A percentile compares a stretch with the other conserved stretches of the same genome.
phyloP scores from a whole-genome alignment of 768 basidiomycete genomes.

The Dacryopinax primogenitus region DNA sequence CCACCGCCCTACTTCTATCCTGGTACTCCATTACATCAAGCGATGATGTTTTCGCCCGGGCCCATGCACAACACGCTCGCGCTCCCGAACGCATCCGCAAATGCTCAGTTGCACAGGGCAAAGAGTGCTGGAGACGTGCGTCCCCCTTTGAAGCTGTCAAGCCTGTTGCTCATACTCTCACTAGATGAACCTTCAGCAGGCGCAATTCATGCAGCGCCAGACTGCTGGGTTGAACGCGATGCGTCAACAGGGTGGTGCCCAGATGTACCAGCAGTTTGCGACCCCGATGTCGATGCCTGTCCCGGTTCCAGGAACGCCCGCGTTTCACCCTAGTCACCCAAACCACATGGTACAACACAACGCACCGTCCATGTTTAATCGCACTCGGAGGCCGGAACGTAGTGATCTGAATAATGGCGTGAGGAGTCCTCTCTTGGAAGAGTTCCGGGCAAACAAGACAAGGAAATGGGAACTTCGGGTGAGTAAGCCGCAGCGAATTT shows the following conservation, averaged over 20 bases:
- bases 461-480: slow-evolving; percentile 75
- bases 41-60: slow-evolving; percentile 46
- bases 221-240: background rate
- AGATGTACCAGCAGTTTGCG: slow-evolving; percentile 4
- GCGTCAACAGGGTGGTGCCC: background rate
- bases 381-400: background rate
- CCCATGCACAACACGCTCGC: slow-evolving; percentile 43
- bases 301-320: background rate
- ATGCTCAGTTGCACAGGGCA: slow-evolving; percentile 17
- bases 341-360: background rate
- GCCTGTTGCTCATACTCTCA: background rate
- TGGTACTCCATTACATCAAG: slow-evolving; percentile 31
- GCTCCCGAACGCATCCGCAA: slow-evolving; percentile 30
- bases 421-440: slow-evolving; percentile 66
- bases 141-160: background rate
- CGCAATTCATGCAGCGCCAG: background rate
- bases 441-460: slow-evolving; percentile 68
- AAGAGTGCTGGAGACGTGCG: background rate
- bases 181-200: background rate
- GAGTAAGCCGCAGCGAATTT: slow-evolving; percentile 20
- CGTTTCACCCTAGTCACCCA: background rate
- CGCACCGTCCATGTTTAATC: background rate
- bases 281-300: background rate
- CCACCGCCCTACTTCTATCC: slow-evolving; percentile 50
- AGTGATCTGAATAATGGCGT: slow-evolving; percentile 23